Evolutionary conservation across 2,329 filamentous ascomycete species (phyloP), one percentile per base, ranked within the genome.

Genomic region (Fusarium dimerum): DNA sequence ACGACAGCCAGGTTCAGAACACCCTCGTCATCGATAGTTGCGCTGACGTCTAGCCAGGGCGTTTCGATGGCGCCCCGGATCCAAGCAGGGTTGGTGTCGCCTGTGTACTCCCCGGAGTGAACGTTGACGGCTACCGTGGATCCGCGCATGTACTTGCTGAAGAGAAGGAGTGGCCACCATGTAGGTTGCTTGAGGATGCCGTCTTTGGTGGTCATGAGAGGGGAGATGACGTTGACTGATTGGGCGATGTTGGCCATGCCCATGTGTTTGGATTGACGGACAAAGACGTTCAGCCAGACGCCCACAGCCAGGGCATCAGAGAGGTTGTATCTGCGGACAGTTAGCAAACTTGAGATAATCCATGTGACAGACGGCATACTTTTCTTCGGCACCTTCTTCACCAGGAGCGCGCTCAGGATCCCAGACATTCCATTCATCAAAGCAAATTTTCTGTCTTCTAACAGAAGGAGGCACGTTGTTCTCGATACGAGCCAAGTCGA

Each of bases 381-480:
- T 75, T 67, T 92, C 88, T 71, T 92, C 88, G 6, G 86, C 89
- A 15, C 89, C 89, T 54, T 81, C 69, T 62, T 88, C 84, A 15
- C 89, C 89, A 0, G 86, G 86, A 0, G 88, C 88, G 9, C 88
- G 82, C 48, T 79, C 76, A 1, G 87, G 86, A 62, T 90, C 87
- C 88, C 88, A 92, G 9, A 92, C 88, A 68, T 92, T 92, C 89
- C 89, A 92, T 71, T 92, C 88, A 67, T 92, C 89, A 66, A 92
- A 92, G 76, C 88, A 92, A 67, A 92, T 90, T 47, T 80, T 87
- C 43, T 84, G 86, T 4, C 80, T 75, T 5, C 82, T 80, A n/a
- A 86, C 81, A 0, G 76, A 74, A 0, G 78, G 72, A 0, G 86
- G 79, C 0, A 87, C 79, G 40, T 76, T 73, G 68, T 88, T 87